Evolutionary conservation across 2,329 filamentous ascomycete genomes (phyloP).

Genomic region (Botrytis cinerea): DNA sequence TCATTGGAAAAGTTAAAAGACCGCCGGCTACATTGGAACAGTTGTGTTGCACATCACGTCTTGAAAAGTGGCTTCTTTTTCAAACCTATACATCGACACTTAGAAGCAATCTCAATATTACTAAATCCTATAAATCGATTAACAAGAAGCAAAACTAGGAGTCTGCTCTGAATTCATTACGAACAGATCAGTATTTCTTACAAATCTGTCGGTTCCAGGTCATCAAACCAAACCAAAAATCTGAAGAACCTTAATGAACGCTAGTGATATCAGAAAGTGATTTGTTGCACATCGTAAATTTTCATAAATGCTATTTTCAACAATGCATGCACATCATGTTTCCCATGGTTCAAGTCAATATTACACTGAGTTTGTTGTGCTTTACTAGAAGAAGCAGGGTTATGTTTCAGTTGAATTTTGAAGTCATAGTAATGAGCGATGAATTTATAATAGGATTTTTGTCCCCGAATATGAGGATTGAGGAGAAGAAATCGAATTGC

Average conservation of each 20-base stretch:
- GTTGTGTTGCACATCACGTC: not conserved
- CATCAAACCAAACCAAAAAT: not conserved
- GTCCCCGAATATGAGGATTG: not conserved
- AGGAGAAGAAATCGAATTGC: not conserved
- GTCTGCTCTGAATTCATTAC: no score
- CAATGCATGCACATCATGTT: not conserved
- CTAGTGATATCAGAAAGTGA: not conserved
- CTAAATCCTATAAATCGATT: not conserved
- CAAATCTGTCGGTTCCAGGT: not conserved
- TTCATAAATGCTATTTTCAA: not conserved
- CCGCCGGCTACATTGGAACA: not conserved
- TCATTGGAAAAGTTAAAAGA: not conserved
- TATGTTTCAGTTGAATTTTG: not conserved
- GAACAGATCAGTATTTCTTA: not conserved
- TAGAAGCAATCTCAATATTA: rapidly evolving
- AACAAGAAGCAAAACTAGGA: not conserved
- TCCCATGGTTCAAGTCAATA: not conserved
- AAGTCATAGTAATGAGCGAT: no score
- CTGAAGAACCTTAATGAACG: not conserved
- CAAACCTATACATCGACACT: not conserved
- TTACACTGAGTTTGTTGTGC: not conserved
- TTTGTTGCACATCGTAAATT: not conserved
- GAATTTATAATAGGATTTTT: no score
- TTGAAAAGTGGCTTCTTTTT: not conserved
- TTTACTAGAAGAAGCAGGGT: not conserved